Evolutionary conservation across 805 yeast genomes (phyloP), one percentile per base, ranked within the genome.

Genomic region (Lipomyces oligophaga): DNA sequence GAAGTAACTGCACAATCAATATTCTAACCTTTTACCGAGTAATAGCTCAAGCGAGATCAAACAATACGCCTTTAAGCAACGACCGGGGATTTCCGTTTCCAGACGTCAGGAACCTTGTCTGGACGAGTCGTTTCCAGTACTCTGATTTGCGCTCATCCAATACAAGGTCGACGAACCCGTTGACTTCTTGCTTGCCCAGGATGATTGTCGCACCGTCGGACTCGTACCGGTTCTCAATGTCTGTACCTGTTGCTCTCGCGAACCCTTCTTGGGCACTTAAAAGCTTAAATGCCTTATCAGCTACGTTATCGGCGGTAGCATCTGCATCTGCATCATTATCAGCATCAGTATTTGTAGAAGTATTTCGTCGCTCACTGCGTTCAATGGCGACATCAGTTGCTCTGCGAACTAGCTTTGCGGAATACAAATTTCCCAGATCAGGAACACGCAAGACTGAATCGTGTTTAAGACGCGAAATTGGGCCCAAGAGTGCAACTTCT

Each of bases 101-200:
- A 19, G 51, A 13, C 11, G 37, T 30, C 19, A 37, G 16, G 22
- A 24, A 38, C 36, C 41, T 47, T 19, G 11, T 16, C 31, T 19
- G 32, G 18, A 52, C 54, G 20, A 45, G 41, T 19, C 56, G 15
- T 24, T 33, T 41, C 56, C 56, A 52, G 11, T 38, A 50, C 41
- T 50, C 46, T 4, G 10, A 3, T 18, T 28, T 33, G 22, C 47
- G 40, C 37, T 47, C 52, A 5, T 13, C 44, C 15, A 38, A 11
- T 22, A 47, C 34, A 26, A 13, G 8, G 13, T 26, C 30, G 8
- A 26, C 13, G 11, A 26, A 10, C 30, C 13, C 13, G 11, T 26
- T n/a, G n/a, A n/a, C n/a, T n/a, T n/a, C n/a, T n/a, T n/a, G n/a
- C n/a, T n/a, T n/a, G n/a, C n/a, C n/a, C n/a, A n/a, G n/a, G n/a